Conservation (phyloP, 164 flowering plant genomes). For the Umbellularia californica region DNA sequence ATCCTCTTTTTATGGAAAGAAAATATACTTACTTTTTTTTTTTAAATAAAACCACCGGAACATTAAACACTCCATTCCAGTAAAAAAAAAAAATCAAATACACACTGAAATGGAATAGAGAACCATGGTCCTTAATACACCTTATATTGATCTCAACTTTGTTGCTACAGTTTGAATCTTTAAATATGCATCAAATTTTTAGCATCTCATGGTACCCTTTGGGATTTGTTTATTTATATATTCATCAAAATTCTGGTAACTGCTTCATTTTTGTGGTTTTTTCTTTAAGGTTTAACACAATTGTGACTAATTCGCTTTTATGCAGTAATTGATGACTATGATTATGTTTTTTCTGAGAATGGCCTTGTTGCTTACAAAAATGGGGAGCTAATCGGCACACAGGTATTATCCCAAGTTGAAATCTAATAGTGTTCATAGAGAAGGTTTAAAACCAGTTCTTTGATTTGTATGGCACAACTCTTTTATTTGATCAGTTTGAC, state of each 20-base stretch:
- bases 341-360: conserved; percentile 91
- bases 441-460: not conserved
- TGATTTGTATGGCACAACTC: not conserved
- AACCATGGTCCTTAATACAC: not conserved
- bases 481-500: not conserved
- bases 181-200: not conserved
- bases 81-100: not conserved
- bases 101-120: not conserved
- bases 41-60: not conserved
- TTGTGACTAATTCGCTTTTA: not conserved
- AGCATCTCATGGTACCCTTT: not conserved
- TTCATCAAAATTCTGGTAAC: not conserved
- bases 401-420: conserved; percentile 41
- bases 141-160: not conserved
- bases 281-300: not conserved
- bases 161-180: not conserved
- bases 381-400: conserved; percentile 70
- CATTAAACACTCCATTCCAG: not conserved
- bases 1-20: not conserved
- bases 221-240: not conserved
- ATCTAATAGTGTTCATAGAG: not conserved
- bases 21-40: too few relatives aligned
- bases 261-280: not conserved
- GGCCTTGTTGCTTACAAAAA: conserved; percentile 93
- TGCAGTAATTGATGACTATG: conserved; percentile 82